Evolutionary conservation across 108 stramenopile genomes (phyloP), one percentile per base, ranked within the genome.

Genomic region (Heterococcus sp.): DNA sequence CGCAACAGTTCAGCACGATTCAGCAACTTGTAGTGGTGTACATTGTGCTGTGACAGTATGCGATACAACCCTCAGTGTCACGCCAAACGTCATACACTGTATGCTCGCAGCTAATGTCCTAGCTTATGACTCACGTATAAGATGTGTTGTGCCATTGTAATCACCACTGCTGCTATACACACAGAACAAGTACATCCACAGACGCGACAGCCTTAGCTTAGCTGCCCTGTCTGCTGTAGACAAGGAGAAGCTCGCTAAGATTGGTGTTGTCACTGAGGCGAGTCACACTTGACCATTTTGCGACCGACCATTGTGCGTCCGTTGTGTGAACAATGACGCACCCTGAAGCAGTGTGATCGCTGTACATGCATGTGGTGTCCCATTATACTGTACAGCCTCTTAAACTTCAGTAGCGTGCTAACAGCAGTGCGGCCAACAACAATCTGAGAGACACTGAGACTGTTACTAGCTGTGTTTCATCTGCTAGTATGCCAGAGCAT

Each of bases 161-260:
- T n/a, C n/a, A n/a, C n/a, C n/a, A n/a, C n/a, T n/a, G n/a, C n/a
- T n/a, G n/a, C n/a, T n/a, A n/a, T n/a, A n/a, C n/a, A n/a, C n/a
- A n/a, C n/a, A n/a, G 46, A 79, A 79, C 58, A 63, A 65, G n/a
- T 69, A 71, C 58, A 66, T 79, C 1, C 78, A 71, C 35, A 34
- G 78, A 69, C 46, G 67, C 58, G 68, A 76, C 5, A 76, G 76
- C 37, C 64, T 76, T 34, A 69, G 68, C 8, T 40, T 76, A 35
- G 76, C 76, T 31, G 70, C 68, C 37, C 46, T 76, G 27, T 58
- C 76, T 40, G 68, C 63, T 29, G 76, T 69, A 5, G 76, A 76
- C 28, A 76, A 69, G 38, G 76, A 76, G 69, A 76, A 76, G 69
- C 76, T 76, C 67, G 76, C 76, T 8, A 76, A 76, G 68, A 76